Percentiles rank a stretch among this genome's conserved stretches.
These are phyloP conservation scores for Rossbeevera mucosa DNA, from an alignment of 768 basidiomycete species.

Conservation along the genomic window DNA sequence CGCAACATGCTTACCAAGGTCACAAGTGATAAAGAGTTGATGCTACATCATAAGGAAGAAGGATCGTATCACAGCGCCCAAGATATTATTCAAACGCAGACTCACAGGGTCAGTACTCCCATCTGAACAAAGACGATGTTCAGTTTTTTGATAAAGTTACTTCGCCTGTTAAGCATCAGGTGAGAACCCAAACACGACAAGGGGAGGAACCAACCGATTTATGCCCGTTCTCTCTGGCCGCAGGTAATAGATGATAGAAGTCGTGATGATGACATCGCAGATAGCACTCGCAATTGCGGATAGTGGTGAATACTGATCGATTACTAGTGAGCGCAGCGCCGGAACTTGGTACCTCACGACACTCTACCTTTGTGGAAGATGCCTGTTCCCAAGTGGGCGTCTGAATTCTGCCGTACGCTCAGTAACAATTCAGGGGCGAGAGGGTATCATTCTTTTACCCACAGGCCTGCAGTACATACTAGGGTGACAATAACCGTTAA, in stretches of 20 bases:
- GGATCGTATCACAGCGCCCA: not conserved
- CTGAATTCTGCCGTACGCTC: slow-evolving; percentile 4
- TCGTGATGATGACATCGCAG: slow-evolving; percentile 20
- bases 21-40: slow-evolving; percentile 8
- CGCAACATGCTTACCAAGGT: slow-evolving; percentile 8
- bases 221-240: slow-evolving; percentile 6
- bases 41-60: not conserved
- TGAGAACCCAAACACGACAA: not conserved
- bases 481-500: not conserved
- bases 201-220: slow-evolving; percentile 8
- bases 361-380: slow-evolving; percentile 4
- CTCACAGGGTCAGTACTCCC: slow-evolving; percentile 21
- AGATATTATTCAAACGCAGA: not conserved
- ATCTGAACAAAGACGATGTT: slow-evolving; percentile 15
- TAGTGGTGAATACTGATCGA: slow-evolving; percentile 7
- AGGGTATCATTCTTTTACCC: not conserved
- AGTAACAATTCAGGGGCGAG: not conserved
- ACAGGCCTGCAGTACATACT: slow-evolving; percentile 7
- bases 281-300: slow-evolving; percentile 12
- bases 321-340: not conserved
- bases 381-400: slow-evolving; percentile 3
- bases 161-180: not conserved
- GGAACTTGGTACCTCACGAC: not conserved
- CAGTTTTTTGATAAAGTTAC: slow-evolving; percentile 11
- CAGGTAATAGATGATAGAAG: slow-evolving; percentile 13